phyloP scores from a whole-genome alignment of 1,139 yeast species.

The Arxiozyma bovina region DNA sequence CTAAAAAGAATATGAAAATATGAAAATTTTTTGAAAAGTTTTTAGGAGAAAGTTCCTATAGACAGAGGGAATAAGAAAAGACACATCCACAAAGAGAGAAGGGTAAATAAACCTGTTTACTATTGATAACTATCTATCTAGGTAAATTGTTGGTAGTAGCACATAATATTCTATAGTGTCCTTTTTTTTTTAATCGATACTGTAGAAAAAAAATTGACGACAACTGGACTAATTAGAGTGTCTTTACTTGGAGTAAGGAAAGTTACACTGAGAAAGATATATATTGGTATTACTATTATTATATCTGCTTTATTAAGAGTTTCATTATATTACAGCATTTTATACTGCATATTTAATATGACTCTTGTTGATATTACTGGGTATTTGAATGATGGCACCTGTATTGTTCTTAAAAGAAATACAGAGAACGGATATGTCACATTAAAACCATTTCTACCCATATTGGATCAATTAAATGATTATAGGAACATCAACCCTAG shows the following conservation, averaged over 20 bases:
- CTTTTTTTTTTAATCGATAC: too few species aligned
- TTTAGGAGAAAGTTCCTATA: too few species aligned
- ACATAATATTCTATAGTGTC: neutral
- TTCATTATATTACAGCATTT: too few species aligned
- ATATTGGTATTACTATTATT: neutral
- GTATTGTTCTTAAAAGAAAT: slow-evolving; percentile 11
- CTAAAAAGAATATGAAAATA: neutral
- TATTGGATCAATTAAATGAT: slow-evolving; percentile 14
- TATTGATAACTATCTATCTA: too few species aligned
- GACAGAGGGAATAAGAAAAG: neutral
- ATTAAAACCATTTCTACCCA: slow-evolving; percentile 20
- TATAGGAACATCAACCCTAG: neutral
- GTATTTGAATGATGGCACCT: neutral
- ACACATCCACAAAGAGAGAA: too few species aligned
- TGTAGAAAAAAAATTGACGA: too few species aligned
- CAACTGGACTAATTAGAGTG: too few species aligned
- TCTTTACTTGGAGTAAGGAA: too few species aligned
- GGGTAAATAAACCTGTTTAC: too few species aligned
- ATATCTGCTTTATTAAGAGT: too few species aligned
- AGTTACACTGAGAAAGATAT: too few species aligned
- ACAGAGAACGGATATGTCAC: slow-evolving; percentile 19
- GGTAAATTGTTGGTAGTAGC: neutral
- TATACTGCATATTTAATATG: neutral
- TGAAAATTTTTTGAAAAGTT: neutral
- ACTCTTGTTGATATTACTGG: slow-evolving; percentile 1